phyloP scores from a whole-genome alignment of 176 grass and related monocot genomes.

The Carex pumila region DNA sequence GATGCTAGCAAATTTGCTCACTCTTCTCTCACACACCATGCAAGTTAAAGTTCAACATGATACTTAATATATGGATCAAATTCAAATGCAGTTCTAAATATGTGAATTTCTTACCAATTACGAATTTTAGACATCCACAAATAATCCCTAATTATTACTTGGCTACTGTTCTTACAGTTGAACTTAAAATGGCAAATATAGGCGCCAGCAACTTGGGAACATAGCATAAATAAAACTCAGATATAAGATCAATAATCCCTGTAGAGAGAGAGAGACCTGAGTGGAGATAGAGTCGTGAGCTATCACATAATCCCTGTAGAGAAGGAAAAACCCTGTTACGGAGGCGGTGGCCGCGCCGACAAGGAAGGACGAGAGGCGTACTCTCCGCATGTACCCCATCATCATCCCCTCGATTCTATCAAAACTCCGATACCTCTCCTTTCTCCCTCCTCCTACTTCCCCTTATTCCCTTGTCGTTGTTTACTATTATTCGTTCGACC shows the following conservation, averaged over 20 bases:
- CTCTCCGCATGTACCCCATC: conserved; percentile 68
- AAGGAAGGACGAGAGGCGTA: conserved; percentile 62
- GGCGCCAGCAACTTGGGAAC: not conserved
- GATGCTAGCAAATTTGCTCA: not conserved
- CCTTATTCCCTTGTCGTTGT: not conserved
- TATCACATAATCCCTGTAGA: conserved; percentile 82
- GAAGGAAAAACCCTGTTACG: conserved; percentile 48
- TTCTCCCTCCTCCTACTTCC: conserved; percentile 6
- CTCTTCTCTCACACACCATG: not conserved
- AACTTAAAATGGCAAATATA: conserved; percentile 2
- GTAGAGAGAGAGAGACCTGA: conserved; percentile 33
- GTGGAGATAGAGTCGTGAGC: conserved; percentile 40
- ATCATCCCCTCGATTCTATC: not conserved
- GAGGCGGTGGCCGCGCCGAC: conserved; percentile 45
- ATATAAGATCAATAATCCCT: not conserved
- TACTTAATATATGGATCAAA: not conserved
- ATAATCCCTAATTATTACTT: not conserved
- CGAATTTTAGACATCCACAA: not conserved
- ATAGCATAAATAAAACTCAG: conserved; percentile 12
- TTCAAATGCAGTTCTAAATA: not conserved
- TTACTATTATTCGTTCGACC: not conserved
- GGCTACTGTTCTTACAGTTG: not conserved
- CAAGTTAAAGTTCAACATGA: not conserved
- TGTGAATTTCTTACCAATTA: not conserved
- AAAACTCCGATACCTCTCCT: not conserved